phyloP scores from a whole-genome alignment of 2,329 filamentous ascomycete genomes.

The Thelonectria rubi region DNA sequence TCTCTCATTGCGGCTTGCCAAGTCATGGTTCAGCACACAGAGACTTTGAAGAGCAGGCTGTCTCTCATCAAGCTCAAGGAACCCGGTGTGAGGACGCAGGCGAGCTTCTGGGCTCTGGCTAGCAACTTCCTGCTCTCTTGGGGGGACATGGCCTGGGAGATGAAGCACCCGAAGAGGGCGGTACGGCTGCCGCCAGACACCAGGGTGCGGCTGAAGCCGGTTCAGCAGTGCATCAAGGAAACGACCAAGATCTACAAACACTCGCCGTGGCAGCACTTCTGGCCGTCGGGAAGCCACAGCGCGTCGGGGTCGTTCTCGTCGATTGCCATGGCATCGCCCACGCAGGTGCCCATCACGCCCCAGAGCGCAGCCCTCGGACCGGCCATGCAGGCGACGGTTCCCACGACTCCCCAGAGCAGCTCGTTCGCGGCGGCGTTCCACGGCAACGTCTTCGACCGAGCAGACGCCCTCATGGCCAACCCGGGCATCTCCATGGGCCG shows the following conservation, averaged over 20 bases:
- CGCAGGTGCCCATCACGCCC: constrained; percentile 77
- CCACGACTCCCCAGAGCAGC: constrained; percentile 70
- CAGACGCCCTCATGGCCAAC: constrained; percentile 65
- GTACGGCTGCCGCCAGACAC: constrained; percentile 71
- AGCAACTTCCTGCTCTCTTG: constrained; percentile 78
- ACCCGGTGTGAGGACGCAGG: constrained; percentile 73
- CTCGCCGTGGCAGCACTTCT: constrained; percentile 64
- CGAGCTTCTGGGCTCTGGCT: constrained; percentile 74
- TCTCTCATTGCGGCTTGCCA: constrained; percentile 76
- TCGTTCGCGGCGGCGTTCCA: constrained; percentile 65
- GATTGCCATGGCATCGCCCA: constrained; percentile 43
- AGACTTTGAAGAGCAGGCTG: constrained; percentile 76
- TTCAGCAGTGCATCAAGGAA: constrained; percentile 85
- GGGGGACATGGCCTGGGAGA: constrained; percentile 69
- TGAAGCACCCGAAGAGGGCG: constrained; percentile 60
- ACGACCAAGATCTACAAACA: constrained; percentile 75
- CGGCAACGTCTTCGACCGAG: constrained; percentile 68
- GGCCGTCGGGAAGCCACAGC: constrained; percentile 34
- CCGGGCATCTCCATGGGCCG: constrained; percentile 67
- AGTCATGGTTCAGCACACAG: constrained; percentile 75
- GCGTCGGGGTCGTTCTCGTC: constrained; percentile 36
- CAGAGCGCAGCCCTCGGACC: constrained; percentile 89
- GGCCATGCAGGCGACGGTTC: constrained; percentile 88
- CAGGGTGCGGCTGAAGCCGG: constrained; percentile 76
- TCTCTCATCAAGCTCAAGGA: constrained; percentile 87